These are phyloP conservation scores for Pterocarpus santalinus DNA, from an alignment of 306 rosid species.

Conservation along the genomic window DNA sequence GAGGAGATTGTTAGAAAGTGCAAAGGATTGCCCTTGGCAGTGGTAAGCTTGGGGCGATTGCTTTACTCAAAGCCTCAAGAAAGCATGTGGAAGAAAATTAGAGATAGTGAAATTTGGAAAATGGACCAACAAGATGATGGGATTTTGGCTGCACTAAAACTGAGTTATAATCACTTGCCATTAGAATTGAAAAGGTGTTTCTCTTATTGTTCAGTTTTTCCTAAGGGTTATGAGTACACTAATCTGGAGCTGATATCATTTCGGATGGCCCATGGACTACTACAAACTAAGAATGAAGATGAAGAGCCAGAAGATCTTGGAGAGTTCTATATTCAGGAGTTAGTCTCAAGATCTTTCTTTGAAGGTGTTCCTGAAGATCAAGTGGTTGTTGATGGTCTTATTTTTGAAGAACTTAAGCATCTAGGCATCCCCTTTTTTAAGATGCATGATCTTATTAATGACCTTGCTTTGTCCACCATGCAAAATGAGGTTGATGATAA, in stretches of 20 bases:
- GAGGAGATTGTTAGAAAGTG: conserved; percentile 45
- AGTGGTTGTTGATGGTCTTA: conserved; percentile 44
- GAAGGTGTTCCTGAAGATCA: conserved; percentile 41
- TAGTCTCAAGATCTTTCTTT: conserved; percentile 47
- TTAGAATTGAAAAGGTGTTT: conserved; percentile 37
- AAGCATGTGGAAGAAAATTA: conserved; percentile 39
- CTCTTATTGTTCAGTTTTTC: conserved; percentile 40
- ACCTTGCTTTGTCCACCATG: conserved; percentile 43
- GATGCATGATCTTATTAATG: conserved; percentile 48
- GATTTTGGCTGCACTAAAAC: conserved; percentile 41
- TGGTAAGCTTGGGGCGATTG: conserved; percentile 37
- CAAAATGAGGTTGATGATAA: conserved; percentile 40
- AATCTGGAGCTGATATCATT: conserved; percentile 43
- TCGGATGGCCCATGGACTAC: conserved; percentile 49
- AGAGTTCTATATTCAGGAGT: conserved; percentile 40
- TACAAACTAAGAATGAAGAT: conserved; percentile 36
- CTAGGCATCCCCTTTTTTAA: conserved; percentile 36
- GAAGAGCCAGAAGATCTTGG: conserved; percentile 45
- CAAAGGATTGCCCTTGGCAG: conserved; percentile 44
- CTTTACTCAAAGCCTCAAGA: conserved; percentile 20
- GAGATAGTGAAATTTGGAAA: conserved; percentile 47
- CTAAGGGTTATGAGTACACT: conserved; percentile 38
- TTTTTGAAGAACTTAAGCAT: conserved; percentile 44
- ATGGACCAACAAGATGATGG: conserved; percentile 37
- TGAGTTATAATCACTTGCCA: conserved; percentile 41